Evolutionary conservation across 768 basidiomycete genomes (phyloP).

Genomic region (Suillus alpinus): DNA sequence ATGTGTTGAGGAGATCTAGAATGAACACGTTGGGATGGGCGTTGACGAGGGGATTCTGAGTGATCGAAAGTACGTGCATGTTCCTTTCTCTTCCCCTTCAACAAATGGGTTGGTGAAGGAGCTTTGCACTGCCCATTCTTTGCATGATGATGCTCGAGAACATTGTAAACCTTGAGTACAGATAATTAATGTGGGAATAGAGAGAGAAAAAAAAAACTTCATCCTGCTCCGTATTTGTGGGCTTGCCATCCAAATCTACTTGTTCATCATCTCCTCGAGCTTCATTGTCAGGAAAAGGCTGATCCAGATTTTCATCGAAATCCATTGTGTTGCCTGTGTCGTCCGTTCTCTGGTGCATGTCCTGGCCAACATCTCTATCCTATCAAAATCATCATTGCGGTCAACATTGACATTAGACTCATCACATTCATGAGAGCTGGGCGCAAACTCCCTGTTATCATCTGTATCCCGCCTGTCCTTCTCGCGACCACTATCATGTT

Average conservation of each 20-base stretch:
- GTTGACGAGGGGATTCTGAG: neutral
- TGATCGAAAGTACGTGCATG: neutral
- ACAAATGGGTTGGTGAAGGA: neutral
- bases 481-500: too few species aligned
- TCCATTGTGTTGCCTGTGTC: neutral
- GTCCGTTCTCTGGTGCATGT: neutral
- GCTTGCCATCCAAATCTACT: neutral
- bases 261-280: too few species aligned
- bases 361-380: neutral
- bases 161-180: neutral
- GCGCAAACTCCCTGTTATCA: too few species aligned
- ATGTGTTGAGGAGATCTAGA: neutral
- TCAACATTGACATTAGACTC: too few species aligned
- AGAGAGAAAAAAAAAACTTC: neutral
- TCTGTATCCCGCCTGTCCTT: too few species aligned
- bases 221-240: neutral
- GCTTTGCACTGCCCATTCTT: neutral
- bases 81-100: neutral
- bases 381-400: too few species aligned
- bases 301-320: neutral
- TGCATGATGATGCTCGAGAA: neutral
- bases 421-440: too few species aligned
- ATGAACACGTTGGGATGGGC: neutral
- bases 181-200: neutral
- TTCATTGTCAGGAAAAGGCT: neutral